Percentiles rank a stretch among this genome's conserved stretches.
Evolutionary conservation across 306 rosid genomes (phyloP).

Genomic region (Sicyos baderoa): DNA sequence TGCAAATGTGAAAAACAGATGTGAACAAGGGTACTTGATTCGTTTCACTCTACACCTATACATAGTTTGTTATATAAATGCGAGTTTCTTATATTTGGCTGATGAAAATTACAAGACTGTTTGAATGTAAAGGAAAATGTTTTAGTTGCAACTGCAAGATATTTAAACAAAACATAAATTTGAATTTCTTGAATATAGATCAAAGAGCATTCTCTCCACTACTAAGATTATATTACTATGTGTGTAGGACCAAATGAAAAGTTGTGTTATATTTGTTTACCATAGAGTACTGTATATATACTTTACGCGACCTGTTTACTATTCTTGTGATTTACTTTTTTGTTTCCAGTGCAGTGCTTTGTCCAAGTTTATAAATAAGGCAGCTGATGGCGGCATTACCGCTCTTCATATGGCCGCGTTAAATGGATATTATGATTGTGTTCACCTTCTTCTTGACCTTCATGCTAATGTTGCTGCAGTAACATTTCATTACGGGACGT

Average conservation of each 20-base stretch:
- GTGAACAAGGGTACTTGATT: slow-evolving; percentile 45
- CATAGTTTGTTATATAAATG: not conserved
- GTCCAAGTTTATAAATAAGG: slow-evolving; percentile 82
- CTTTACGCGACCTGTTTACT: slow-evolving; percentile 6
- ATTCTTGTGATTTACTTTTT: slow-evolving; percentile 54
- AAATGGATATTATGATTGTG: slow-evolving; percentile 80
- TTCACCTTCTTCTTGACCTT: slow-evolving; percentile 82
- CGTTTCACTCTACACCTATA: not conserved
- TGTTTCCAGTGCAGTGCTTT: slow-evolving; percentile 80
- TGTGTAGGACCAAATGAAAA: not conserved
- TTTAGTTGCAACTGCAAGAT: not conserved
- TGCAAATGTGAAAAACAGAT: slow-evolving; percentile 38
- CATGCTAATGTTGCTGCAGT: slow-evolving; percentile 56
- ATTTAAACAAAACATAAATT: not conserved
- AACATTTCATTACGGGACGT: slow-evolving; percentile 82
- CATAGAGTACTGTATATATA: not conserved
- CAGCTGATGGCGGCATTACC: slow-evolving; percentile 92
- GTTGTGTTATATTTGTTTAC: not conserved
- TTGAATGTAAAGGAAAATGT: too few relatives aligned
- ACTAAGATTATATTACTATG: not conserved
- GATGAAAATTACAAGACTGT: not conserved
- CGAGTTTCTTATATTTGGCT: not conserved
- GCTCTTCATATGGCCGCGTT: slow-evolving; percentile 92
- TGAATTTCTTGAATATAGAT: too few relatives aligned
- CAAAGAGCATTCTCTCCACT: not conserved